Evolutionary conservation across 2,329 filamentous ascomycete species (phyloP).

Genomic region (Colletotrichum endophyticum): DNA sequence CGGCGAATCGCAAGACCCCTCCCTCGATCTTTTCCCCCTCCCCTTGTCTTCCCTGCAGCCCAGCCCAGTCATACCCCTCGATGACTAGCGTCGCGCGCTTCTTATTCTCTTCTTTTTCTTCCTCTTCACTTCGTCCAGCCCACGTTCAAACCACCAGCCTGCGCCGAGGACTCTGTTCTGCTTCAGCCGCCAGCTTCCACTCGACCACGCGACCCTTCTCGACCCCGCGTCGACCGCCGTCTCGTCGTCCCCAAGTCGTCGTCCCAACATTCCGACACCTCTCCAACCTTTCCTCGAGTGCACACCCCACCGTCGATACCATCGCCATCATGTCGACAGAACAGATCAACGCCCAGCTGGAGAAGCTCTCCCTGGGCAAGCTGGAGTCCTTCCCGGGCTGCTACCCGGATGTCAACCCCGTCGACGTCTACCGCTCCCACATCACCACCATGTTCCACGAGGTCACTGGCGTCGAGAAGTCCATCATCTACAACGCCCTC

Average conservation of each 20-base stretch:
- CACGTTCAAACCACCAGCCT: not conserved
- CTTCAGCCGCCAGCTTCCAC: not conserved
- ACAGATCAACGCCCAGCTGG: slow-evolving; percentile 36
- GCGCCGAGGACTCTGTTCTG: slow-evolving; percentile 4
- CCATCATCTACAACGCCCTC: slow-evolving; percentile 76
- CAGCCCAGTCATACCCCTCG: not conserved
- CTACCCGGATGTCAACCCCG: slow-evolving; percentile 73
- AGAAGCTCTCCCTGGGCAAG: slow-evolving; percentile 38
- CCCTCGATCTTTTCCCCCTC: not conserved
- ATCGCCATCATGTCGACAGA: slow-evolving; percentile 27
- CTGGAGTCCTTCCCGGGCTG: slow-evolving; percentile 56
- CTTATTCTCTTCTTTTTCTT: slow-evolving; percentile 4
- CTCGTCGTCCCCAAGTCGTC: not conserved
- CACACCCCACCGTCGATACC: not conserved
- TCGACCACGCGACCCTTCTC: not conserved
- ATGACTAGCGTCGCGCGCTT: slow-evolving; percentile 20
- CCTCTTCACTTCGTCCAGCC: slow-evolving; percentile 6
- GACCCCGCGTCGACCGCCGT: not conserved
- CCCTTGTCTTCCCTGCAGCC: not conserved
- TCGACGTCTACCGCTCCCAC: slow-evolving; percentile 81
- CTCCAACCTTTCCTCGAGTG: not conserved
- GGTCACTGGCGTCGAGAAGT: slow-evolving; percentile 72
- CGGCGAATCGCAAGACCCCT: slow-evolving; percentile 11
- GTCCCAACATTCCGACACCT: not conserved
- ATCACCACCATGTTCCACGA: slow-evolving; percentile 71